These are phyloP conservation scores for Cyphellophora europaea DNA, from an alignment of 2,329 filamentous ascomycete species.

Conservation along the genomic window DNA sequence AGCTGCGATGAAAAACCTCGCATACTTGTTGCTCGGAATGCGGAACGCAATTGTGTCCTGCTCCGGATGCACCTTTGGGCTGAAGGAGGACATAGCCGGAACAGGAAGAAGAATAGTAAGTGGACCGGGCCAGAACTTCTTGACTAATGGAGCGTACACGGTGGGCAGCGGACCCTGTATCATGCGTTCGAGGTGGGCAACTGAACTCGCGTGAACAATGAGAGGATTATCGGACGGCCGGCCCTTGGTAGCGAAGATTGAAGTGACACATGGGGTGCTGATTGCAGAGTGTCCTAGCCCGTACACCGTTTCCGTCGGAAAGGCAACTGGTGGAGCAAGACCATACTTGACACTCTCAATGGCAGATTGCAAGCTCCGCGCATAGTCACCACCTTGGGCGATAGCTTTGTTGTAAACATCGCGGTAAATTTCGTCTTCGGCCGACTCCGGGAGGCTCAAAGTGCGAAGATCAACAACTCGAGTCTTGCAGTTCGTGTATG, in stretches of 20 bases:
- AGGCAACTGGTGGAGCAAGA: constrained; percentile 61
- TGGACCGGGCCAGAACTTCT: constrained; percentile 87
- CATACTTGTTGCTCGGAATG: constrained; percentile 79
- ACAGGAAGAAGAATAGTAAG: constrained; percentile 82
- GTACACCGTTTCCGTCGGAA: constrained; percentile 97
- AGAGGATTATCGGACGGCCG: constrained; percentile 89
- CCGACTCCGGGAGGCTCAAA: constrained; percentile 13
- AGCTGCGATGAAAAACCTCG: constrained; percentile 74
- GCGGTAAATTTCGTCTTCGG: constrained; percentile 14
- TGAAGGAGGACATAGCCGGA: constrained; percentile 57
- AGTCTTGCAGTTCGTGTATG: constrained; percentile 17
- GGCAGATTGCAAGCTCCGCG: constrained; percentile 9
- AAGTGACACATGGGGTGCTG: constrained; percentile 67
- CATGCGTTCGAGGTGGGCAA: constrained; percentile 16
- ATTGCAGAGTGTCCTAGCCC: constrained; percentile 95
- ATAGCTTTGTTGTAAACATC: constrained; percentile 8
- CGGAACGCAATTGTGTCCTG: constrained; percentile 78
- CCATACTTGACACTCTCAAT: constrained; percentile 15
- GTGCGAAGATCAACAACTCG: constrained; percentile 11
- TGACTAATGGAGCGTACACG: constrained; percentile 70
- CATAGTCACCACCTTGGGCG: constrained; percentile 5
- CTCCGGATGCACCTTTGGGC: constrained; percentile 84
- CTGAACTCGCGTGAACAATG: constrained; percentile 65
- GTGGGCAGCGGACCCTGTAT: constrained; percentile 45
- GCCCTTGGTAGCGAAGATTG: constrained; percentile 89